A percentile compares a stretch with the other conserved stretches of the same genome.
Conservation (phyloP, 192 early-diverging fungal species). For the Podila verticillata region DNA sequence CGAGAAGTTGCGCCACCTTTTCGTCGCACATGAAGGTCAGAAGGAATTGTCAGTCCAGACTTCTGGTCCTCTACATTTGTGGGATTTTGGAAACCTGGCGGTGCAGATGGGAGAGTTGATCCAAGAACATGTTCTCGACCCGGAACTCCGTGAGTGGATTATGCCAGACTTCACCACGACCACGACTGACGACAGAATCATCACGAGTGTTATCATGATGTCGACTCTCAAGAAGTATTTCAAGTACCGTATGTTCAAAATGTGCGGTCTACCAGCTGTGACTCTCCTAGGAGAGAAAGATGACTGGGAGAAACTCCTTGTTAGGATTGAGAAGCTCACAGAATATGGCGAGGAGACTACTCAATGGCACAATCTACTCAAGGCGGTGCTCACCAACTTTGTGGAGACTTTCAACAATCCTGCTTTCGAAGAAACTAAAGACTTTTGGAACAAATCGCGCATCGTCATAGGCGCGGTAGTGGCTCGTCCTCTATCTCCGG, state of each 20-base stretch:
- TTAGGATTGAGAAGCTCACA: conserved; percentile 8
- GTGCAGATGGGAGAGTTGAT: conserved; percentile 15
- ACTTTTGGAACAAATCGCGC: conserved; percentile 7
- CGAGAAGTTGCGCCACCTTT: conserved; percentile 7
- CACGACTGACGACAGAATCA: conserved; percentile 8
- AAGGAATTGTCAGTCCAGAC: conserved; percentile 6
- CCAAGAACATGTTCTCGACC: conserved; percentile 9
- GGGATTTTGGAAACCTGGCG: conserved; percentile 16
- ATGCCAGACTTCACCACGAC: conserved; percentile 25
- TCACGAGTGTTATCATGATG: conserved; percentile 18
- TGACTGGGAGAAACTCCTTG: conserved; percentile 22
- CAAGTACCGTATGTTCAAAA: neutral
- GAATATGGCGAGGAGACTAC: conserved; percentile 14
- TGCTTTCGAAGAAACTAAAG: conserved; percentile 2
- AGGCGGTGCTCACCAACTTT: conserved; percentile 9
- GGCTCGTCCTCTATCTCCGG: conserved; percentile 10
- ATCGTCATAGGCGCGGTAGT: neutral
- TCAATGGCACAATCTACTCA: conserved; percentile 11
- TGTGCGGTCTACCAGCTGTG: conserved; percentile 11
- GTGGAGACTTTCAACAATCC: conserved; percentile 19
- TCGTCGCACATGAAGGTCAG: conserved; percentile 16
- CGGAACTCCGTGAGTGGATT: conserved; percentile 10
- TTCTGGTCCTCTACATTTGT: neutral
- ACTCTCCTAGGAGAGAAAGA: conserved; percentile 13
- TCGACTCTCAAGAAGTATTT: conserved; percentile 24